These are phyloP conservation scores for Favolaschia claudopus DNA, from an alignment of 768 basidiomycete genomes.

Conservation along the genomic window DNA sequence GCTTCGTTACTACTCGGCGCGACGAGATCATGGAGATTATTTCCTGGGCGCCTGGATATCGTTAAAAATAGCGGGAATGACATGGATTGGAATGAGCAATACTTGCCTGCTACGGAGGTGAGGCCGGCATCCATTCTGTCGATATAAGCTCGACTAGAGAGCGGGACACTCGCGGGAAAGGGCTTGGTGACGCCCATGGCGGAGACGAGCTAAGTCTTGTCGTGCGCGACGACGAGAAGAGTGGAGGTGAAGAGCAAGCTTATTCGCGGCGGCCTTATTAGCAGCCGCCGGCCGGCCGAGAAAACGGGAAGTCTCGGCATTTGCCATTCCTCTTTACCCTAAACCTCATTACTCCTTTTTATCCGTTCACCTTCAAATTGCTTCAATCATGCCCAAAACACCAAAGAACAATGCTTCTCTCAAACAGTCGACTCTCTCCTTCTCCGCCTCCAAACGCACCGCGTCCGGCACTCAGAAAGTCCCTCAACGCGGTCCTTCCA, in stretches of 20 bases:
- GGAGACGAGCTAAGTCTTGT: background rate
- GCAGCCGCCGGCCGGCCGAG: too few relatives aligned
- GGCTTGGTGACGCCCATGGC: constrained; percentile 7
- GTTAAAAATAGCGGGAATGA: background rate
- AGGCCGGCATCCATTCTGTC: constrained; percentile 39
- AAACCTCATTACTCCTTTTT: too few relatives aligned
- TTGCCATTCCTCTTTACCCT: too few relatives aligned
- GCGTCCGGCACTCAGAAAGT: constrained; percentile 38
- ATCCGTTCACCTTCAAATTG: constrained; percentile 3
- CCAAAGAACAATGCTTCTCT: constrained; percentile 26
- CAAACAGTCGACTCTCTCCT: constrained; percentile 56
- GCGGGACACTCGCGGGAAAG: constrained; percentile 1
- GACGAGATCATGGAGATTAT: constrained; percentile 56
- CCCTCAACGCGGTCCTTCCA: constrained; percentile 21
- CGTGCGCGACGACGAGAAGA: too few relatives aligned
- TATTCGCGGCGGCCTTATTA: too few relatives aligned
- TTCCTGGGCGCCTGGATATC: constrained; percentile 54
- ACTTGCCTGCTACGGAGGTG: constrained; percentile 33
- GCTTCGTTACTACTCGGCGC: constrained; percentile 56
- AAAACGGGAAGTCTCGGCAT: too few relatives aligned
- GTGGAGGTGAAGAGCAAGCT: too few relatives aligned
- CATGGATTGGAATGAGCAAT: background rate
- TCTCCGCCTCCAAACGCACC: constrained; percentile 55
- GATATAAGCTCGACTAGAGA: constrained; percentile 29
- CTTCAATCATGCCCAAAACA: constrained; percentile 18